These are phyloP conservation scores for Phytopythium helicoides DNA, from an alignment of 352 stramenopile genomes.

Conservation along the genomic window DNA sequence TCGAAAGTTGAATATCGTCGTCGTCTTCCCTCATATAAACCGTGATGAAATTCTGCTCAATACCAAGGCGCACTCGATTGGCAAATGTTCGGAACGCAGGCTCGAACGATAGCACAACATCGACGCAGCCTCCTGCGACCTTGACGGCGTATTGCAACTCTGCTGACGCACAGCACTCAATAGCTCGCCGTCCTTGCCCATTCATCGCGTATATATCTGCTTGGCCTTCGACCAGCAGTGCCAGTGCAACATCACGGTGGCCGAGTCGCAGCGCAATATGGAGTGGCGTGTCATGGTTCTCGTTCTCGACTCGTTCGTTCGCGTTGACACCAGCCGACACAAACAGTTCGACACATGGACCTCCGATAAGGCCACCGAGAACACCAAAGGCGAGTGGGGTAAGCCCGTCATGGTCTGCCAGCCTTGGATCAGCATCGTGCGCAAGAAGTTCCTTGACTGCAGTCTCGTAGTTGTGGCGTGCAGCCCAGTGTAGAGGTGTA, in stretches of 20 bases:
- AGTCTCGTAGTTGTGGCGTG: constrained; percentile 60
- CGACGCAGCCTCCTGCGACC: constrained; percentile 53
- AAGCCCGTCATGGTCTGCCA: constrained; percentile 59
- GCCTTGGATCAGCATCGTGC: constrained; percentile 42
- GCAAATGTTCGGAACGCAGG: constrained; percentile 60
- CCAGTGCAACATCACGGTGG: constrained; percentile 57
- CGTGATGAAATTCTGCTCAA: constrained; percentile 76
- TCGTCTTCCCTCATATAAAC: constrained; percentile 59
- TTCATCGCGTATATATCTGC: constrained; percentile 59
- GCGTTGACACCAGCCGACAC: constrained; percentile 49
- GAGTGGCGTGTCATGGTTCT: constrained; percentile 60
- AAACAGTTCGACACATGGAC: constrained; percentile 52
- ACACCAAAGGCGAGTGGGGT: constrained; percentile 67
- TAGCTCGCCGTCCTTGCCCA: constrained; percentile 43
- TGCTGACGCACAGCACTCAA: constrained; percentile 74
- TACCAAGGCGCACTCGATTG: constrained; percentile 50
- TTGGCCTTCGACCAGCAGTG: constrained; percentile 53
- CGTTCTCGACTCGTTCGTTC: constrained; percentile 41
- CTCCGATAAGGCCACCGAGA: constrained; percentile 44
- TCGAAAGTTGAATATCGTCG: constrained; percentile 40
- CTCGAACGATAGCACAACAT: constrained; percentile 82
- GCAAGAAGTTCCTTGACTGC: constrained; percentile 53
- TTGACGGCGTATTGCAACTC: constrained; percentile 80
- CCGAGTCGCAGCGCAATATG: constrained; percentile 66
- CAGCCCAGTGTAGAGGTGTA: constrained; percentile 75